phyloP scores from a whole-genome alignment of 1,139 yeast genomes.

The Yamadazyma siamensis region DNA sequence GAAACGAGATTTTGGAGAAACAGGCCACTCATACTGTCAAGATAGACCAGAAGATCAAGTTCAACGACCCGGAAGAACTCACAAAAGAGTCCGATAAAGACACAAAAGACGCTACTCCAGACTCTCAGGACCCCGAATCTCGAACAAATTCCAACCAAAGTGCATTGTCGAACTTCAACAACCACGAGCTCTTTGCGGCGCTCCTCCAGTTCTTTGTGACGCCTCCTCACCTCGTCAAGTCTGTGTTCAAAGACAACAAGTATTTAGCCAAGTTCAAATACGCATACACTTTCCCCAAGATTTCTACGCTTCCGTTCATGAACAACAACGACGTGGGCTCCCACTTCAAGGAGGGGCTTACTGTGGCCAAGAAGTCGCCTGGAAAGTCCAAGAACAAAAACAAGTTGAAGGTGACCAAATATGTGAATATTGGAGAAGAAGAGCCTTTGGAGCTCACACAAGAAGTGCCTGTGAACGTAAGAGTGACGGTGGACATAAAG shows the following conservation, averaged over 20 bases:
- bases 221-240: constrained; percentile 73
- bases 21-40: constrained; percentile 19
- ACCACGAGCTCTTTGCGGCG: constrained; percentile 60
- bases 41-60: constrained; percentile 17
- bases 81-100: constrained; percentile 4
- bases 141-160: constrained; percentile 1
- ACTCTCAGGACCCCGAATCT: neutral
- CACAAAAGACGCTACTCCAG: constrained; percentile 10
- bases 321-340: constrained; percentile 37
- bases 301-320: constrained; percentile 75
- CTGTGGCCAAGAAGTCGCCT: constrained; percentile 54
- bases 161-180: constrained; percentile 13
- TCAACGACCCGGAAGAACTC: constrained; percentile 9
- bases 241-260: constrained; percentile 45
- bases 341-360: constrained; percentile 63
- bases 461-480: constrained; percentile 70
- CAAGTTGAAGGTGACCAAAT: constrained; percentile 61
- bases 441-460: constrained; percentile 57
- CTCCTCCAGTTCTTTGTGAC: constrained; percentile 80
- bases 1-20: constrained; percentile 14
- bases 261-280: constrained; percentile 52
- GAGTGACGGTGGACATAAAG: constrained; percentile 76
- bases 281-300: constrained; percentile 69
- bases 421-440: constrained; percentile 68
- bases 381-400: constrained; percentile 37